Conservation (phyloP, 352 stramenopile species). For the Blastocystis sp. region DNA sequence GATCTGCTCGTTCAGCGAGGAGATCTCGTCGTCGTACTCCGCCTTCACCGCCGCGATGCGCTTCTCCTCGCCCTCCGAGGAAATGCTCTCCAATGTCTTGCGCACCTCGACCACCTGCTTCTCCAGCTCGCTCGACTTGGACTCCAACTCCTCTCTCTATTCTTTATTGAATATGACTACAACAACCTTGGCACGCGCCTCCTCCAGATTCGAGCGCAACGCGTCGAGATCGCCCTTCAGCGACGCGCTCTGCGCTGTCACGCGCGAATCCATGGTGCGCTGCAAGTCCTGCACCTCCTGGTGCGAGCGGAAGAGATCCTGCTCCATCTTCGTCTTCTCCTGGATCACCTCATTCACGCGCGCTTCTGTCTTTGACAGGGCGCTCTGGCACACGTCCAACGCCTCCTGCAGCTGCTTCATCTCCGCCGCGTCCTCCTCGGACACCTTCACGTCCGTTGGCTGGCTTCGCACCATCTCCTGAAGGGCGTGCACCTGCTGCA, state of each 20-base stretch:
- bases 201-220: neutral
- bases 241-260: neutral
- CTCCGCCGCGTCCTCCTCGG: neutral
- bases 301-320: conserved; percentile 61
- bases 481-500: conserved; percentile 64
- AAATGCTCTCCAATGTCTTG: neutral
- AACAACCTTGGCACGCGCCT: neutral
- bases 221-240: conserved; percentile 43
- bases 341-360: conserved; percentile 57
- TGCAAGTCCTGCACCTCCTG: conserved; percentile 63
- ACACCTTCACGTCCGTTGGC: neutral
- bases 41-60: neutral
- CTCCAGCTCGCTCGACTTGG: neutral
- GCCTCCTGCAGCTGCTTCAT: conserved; percentile 54
- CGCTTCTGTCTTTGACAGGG: conserved; percentile 15
- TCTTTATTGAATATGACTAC: neutral
- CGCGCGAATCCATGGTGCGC: conserved; percentile 20
- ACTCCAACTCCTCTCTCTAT: conserved; percentile 54
- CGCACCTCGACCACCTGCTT: conserved; percentile 45
- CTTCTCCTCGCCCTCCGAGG: conserved; percentile 16
- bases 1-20: conserved; percentile 59
- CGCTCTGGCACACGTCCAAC: conserved; percentile 31
- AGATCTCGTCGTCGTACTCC: conserved; percentile 39
- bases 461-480: conserved; percentile 71
- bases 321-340: conserved; percentile 63